A percentile compares a stretch with the other conserved stretches of the same genome.
These are phyloP conservation scores for Cladophialophora chaetospira DNA, from an alignment of 2,329 filamentous ascomycete species.

Conservation along the genomic window DNA sequence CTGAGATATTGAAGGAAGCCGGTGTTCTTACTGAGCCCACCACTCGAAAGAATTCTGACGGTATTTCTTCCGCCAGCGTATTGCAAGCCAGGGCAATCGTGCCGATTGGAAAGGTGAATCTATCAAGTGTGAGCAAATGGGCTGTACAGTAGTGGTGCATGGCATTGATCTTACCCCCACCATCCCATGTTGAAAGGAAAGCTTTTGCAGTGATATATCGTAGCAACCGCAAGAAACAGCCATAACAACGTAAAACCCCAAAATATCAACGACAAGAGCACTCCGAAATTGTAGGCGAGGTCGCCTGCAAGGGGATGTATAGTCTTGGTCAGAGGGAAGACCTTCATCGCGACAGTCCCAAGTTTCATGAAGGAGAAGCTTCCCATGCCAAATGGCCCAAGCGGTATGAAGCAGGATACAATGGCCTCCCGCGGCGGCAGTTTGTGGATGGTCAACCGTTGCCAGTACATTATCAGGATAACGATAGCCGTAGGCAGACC, in stretches of 20 bases:
- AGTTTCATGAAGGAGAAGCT: slow-evolving; percentile 59
- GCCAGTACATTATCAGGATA: slow-evolving; percentile 68
- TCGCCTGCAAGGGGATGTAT: slow-evolving; percentile 35
- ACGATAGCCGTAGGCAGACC: slow-evolving; percentile 57
- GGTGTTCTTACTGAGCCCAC: slow-evolving; percentile 51
- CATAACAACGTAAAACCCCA: slow-evolving; percentile 44
- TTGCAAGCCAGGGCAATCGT: slow-evolving; percentile 54
- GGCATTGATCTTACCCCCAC: slow-evolving; percentile 49
- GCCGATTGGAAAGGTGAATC: slow-evolving; percentile 60
- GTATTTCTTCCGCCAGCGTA: slow-evolving; percentile 51
- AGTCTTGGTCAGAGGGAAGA: slow-evolving; percentile 36
- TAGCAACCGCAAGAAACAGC: slow-evolving; percentile 42
- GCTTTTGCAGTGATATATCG: slow-evolving; percentile 37
- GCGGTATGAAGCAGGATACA: slow-evolving; percentile 67
- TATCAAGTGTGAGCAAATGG: slow-evolving; percentile 7
- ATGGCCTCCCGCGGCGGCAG: slow-evolving; percentile 68
- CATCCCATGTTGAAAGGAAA: slow-evolving; percentile 65
- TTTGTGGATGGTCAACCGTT: slow-evolving; percentile 66
- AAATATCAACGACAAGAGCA: slow-evolving; percentile 39
- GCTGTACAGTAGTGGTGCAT: not conserved
- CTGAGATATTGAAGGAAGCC: not conserved
- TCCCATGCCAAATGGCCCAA: slow-evolving; percentile 68
- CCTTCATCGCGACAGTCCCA: slow-evolving; percentile 48
- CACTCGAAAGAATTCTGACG: slow-evolving; percentile 57
- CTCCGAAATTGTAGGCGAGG: slow-evolving; percentile 40